Conservation (phyloP, 352 stramenopile genomes). For the Pythium phragmiticola region DNA sequence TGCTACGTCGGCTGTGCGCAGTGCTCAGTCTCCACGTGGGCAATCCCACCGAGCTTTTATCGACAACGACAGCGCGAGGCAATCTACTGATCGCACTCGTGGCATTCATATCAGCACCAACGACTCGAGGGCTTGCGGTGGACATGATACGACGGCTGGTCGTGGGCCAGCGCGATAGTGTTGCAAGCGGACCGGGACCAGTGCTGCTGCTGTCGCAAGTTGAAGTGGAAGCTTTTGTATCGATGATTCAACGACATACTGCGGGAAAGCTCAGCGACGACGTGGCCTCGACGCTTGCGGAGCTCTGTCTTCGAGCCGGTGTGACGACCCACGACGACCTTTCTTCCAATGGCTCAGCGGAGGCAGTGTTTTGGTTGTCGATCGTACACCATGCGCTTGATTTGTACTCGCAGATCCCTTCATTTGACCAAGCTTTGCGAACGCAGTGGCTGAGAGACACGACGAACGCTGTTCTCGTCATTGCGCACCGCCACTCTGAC, state of each 20-base stretch:
- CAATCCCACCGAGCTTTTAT: not conserved
- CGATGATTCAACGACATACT: not conserved
- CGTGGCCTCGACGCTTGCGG: not conserved
- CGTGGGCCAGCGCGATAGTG: not conserved
- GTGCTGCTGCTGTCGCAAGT: not conserved
- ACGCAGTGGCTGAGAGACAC: slow-evolving; percentile 14
- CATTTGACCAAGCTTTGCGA: slow-evolving; percentile 4
- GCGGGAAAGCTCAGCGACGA: not conserved
- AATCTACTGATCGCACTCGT: slow-evolving; percentile 20
- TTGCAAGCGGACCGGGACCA: not conserved
- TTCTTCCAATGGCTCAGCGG: not conserved
- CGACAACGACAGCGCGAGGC: not conserved
- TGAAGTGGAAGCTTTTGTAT: slow-evolving; percentile 15
- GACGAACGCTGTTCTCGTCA: slow-evolving; percentile 4
- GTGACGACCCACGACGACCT: not conserved
- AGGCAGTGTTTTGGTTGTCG: not conserved
- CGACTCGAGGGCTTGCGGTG: not conserved
- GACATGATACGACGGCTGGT: slow-evolving; percentile 2
- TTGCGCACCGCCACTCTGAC: not conserved
- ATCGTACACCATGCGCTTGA: not conserved
- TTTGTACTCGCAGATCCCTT: not conserved
- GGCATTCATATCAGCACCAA: not conserved
- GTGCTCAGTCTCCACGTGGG: slow-evolving; percentile 1
- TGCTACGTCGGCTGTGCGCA: slow-evolving; percentile 14
- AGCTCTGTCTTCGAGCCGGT: slow-evolving; percentile 4